Evolutionary conservation across 768 basidiomycete genomes (phyloP), one percentile per base, ranked within the genome.

Genomic region (Amylocystis lapponica): DNA sequence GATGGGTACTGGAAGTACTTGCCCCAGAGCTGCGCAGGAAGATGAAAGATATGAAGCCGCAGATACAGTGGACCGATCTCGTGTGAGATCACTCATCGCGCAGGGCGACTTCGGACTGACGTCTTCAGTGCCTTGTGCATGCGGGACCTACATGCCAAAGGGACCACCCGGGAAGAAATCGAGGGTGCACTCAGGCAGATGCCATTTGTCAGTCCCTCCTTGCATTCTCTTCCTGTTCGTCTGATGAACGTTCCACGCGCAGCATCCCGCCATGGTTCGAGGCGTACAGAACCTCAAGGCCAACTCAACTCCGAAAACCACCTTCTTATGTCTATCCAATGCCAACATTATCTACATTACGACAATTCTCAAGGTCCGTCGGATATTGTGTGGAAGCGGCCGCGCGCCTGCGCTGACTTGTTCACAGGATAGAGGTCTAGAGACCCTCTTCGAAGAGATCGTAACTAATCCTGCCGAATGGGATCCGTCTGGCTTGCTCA

Each of bases 221-320:
- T 19, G 25, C 19, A 14, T 21, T 5, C 4, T 23, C 31, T 35
- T 23, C 27, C 27, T 16, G 39, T 38, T 29, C 11, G 13, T 11
- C 27, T 40, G n/a, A n/a, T n/a, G n/a, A 19, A 40, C 19, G 21
- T 17, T 4, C 21, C 11, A 11, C 30, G 16, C 32, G 3, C 58
- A 99, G 95, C 96, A 99, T 60, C 96, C 96, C 3, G 96, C 93
- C 4, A 96, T 97, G 92, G 74, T 81, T 46, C 86, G 94, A 17
- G 91, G 76, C n/a, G 81, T 95, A n/a, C 78, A 72, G 19, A 71
- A 71, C 3, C 72, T 95, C 48, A 90, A 96, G 60, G 67, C 71
- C 3, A 68, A 75, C 13, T 58, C 75, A 12, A 72, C 71, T n/a
- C 79, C 86, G 6, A 55, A 70, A n/a, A 77, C 80, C 0, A 86